These are phyloP conservation scores for Laguncularia racemosa DNA, from an alignment of 345 rosid species.

Conservation along the genomic window DNA sequence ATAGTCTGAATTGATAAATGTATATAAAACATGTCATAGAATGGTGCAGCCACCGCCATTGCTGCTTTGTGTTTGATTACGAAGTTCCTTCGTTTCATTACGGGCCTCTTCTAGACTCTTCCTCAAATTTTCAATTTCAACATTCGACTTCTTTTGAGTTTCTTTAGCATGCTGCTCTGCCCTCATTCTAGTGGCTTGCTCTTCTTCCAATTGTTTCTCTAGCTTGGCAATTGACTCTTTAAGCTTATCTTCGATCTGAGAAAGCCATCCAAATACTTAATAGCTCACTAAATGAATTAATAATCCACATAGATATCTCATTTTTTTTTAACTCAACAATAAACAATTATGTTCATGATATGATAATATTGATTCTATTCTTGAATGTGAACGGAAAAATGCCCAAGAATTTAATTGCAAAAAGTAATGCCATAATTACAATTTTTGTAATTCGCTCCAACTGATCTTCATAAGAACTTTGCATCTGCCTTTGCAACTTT, in stretches of 20 bases:
- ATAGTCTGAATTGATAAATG: too few relatives aligned
- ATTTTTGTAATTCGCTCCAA: constrained; percentile 57
- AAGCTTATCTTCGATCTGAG: constrained; percentile 84
- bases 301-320: too few relatives aligned
- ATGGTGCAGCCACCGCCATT: constrained; percentile 33
- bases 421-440: constrained; percentile 18
- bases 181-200: constrained; percentile 64
- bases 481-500: constrained; percentile 50
- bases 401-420: background rate
- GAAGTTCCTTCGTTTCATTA: constrained; percentile 52
- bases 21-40: constrained; percentile 24
- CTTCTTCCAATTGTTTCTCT: constrained; percentile 61
- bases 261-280: background rate
- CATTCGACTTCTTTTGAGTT: constrained; percentile 55
- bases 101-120: constrained; percentile 63
- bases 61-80: constrained; percentile 22
- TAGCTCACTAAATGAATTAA: too few relatives aligned
- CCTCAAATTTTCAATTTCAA: constrained; percentile 65
- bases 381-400: background rate
- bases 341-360: too few relatives aligned
- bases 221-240: too few relatives aligned
- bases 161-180: constrained; percentile 51
- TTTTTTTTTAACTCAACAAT: too few relatives aligned
- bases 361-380: too few relatives aligned
- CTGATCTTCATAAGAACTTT: constrained; percentile 49